Base-by-base conservation (phyloP, 129 eudicot species). In the Lactuca saligna region DNA sequence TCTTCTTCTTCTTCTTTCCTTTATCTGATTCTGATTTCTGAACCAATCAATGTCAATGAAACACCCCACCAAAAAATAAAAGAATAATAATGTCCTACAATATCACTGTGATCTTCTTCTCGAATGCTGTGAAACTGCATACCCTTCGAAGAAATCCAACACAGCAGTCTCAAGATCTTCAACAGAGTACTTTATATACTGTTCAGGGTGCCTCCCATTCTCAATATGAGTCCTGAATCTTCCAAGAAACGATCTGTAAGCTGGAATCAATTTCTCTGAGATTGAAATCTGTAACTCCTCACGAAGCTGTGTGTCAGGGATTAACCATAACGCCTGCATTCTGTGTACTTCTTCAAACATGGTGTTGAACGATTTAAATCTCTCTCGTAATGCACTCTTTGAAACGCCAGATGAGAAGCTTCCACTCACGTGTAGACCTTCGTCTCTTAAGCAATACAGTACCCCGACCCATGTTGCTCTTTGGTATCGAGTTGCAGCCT, bases 141-240 rank as follows among this genome's bases (percentile, higher is more conserved):
- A 75, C 35, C 97, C 95, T 72, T 87, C 89, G n/a, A 90, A 90
- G 72, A 90, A 87, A 63, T 87, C 95, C 82, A 84, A 75, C 13
- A 90, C 84, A 3, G 91, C 86, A 50, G 68, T 53, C 71, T 90
- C 89, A 31, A 90, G 86, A 59, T 90, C 95, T 80, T 87, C 91
- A 74, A 77, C 88, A 2, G 95, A 82, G 78, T 90, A 90, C 84
- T 90, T 90, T 65, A 90, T 82, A 65, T 82, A 84, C 61, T 82
- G 78, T 72, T 90, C 95, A 0, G 95, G 87, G 59, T 87, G 97
- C 82, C 87, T 85, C 38, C 91, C 85, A 10, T 87, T 82, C 70
- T 90, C 97, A 46, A 90, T 86, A 68, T 84, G 91, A 66, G 83
- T 81, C 86, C 95, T 77, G 75, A 84, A 84, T 39, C 89, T 82